Evolutionary conservation across 2,329 filamentous ascomycete genomes (phyloP), one percentile per base, ranked within the genome.

Genomic region (Colletotrichum sp.): DNA sequence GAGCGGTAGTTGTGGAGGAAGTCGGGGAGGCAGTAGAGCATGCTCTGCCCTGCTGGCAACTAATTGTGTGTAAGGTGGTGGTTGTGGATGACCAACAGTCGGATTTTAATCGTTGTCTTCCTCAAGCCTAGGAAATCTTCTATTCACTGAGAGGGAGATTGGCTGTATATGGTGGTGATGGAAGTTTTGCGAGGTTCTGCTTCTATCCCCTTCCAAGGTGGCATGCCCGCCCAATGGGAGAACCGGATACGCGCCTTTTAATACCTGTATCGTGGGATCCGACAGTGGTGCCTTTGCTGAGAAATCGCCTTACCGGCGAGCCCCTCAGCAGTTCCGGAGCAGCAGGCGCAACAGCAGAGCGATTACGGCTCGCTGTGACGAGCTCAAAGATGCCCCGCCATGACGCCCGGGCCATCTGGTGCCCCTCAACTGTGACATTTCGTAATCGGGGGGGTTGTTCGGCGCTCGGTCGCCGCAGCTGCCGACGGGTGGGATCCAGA

Each of bases 251-350:
- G 70, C 55, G 43, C 43, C 43, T 55, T 75, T 75, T 75, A 75
- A 68, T 75, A 75, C 39, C 59, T 28, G 34, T 55, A 70, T 70
- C 67, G 43, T 64, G 28, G 55, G 63, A 21, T 64, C 26, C 72
- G 60, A 57, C 26, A 65, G 68, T 60, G 61, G 57, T 68, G 67
- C 79, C 77, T 78, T 75, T 85, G 83, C 83, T 85, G 84, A 84
- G 83, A 85, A 85, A 85, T 84, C 83, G 72, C 39, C 64, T 66
- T 48, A 34, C 13, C 36, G 48, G 34, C 18, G 67, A 24, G 48
- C 30, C 65, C 65, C 43, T 52, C 43, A 52, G 43, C n/a, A 52
- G 43, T 7, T 52, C 10, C 43, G 43, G 43, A 52, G 43, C 43
- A 48, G 43, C 43, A 52, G 43, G 61, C 61, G 61, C 43, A 55